A percentile compares a stretch with the other conserved stretches of the same genome.
Conservation (phyloP, 192 early-diverging fungal genomes). For the Linnemannia schmuckeri region DNA sequence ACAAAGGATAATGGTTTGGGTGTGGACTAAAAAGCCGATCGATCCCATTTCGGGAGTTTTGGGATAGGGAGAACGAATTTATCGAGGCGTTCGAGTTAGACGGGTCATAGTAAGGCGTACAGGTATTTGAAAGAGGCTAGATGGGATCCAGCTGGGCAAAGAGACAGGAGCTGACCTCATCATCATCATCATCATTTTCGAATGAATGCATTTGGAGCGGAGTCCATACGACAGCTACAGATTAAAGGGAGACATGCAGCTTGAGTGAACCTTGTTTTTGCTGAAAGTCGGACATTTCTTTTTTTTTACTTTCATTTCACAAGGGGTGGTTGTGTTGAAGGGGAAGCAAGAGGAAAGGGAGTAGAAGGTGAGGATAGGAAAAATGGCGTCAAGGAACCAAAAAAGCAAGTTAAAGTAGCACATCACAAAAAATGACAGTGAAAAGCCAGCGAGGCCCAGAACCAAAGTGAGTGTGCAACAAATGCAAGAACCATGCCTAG, state of each 20-base stretch:
- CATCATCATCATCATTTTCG: background rate
- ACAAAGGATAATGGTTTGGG: background rate
- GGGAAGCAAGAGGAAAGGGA: background rate
- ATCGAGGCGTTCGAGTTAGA: too few species aligned
- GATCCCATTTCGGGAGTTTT: too few species aligned
- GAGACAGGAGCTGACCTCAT: conserved; percentile 1
- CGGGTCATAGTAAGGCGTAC: too few species aligned
- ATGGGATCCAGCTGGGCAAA: background rate
- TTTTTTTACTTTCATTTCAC: background rate
- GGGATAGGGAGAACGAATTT: too few species aligned
- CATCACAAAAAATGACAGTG: too few species aligned
- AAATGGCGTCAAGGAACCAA: too few species aligned
- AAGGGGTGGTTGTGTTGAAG: background rate
- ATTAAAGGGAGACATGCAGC: background rate
- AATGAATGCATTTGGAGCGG: background rate
- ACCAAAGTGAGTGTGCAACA: too few species aligned
- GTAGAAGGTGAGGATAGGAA: too few species aligned
- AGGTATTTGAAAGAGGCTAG: too few species aligned
- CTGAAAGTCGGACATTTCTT: background rate
- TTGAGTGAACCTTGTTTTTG: background rate
- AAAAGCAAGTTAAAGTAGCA: too few species aligned
- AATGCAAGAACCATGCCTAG: too few species aligned
- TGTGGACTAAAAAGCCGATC: background rate
- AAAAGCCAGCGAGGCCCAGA: too few species aligned
- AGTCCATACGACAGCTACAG: background rate